Percentiles rank a stretch among this genome's conserved stretches.
Conservation (phyloP, 352 stramenopile genomes). For the Phytopythium mirpurense region DNA sequence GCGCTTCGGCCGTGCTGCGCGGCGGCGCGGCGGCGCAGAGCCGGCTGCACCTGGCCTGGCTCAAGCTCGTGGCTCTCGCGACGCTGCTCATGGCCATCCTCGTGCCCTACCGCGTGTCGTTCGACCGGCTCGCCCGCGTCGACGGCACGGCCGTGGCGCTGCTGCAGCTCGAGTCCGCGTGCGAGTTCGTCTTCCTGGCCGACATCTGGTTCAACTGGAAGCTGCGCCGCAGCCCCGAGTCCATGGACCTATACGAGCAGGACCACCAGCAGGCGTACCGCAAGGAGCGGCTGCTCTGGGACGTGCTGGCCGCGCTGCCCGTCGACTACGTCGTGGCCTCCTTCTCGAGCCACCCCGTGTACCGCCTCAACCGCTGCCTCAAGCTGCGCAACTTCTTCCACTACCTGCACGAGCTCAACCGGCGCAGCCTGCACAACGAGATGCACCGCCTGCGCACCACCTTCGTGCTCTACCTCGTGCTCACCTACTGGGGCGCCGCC, state of each 20-base stretch:
- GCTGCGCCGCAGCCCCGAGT: constrained; percentile 30
- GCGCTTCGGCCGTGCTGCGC: constrained; percentile 40
- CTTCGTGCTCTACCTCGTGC: constrained; percentile 32
- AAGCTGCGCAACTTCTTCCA: constrained; percentile 52
- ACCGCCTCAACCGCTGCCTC: constrained; percentile 39
- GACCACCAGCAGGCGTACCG: constrained; percentile 33
- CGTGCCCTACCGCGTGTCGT: constrained; percentile 38
- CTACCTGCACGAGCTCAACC: constrained; percentile 48
- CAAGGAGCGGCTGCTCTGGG: constrained; percentile 20
- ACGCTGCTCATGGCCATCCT: constrained; percentile 39
- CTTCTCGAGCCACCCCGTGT: constrained; percentile 31
- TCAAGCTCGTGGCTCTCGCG: constrained; percentile 17
- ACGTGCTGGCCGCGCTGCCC: constrained; percentile 36
- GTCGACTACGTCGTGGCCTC: constrained; percentile 44
- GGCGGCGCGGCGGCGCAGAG: constrained; percentile 40
- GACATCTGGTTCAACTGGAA: constrained; percentile 68
- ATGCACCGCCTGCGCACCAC: constrained; percentile 34
- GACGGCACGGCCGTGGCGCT: constrained; percentile 11
- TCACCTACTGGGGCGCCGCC: constrained; percentile 50
- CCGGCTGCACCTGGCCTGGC: constrained; percentile 31
- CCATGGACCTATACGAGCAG: constrained; percentile 51
- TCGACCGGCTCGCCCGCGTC: constrained; percentile 25
- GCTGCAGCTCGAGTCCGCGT: constrained; percentile 26
- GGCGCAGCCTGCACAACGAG: constrained; percentile 44
- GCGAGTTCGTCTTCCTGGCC: constrained; percentile 40